These are phyloP conservation scores for Xylaria sp. DNA, from an alignment of 2,329 filamentous ascomycete species.

Conservation along the genomic window DNA sequence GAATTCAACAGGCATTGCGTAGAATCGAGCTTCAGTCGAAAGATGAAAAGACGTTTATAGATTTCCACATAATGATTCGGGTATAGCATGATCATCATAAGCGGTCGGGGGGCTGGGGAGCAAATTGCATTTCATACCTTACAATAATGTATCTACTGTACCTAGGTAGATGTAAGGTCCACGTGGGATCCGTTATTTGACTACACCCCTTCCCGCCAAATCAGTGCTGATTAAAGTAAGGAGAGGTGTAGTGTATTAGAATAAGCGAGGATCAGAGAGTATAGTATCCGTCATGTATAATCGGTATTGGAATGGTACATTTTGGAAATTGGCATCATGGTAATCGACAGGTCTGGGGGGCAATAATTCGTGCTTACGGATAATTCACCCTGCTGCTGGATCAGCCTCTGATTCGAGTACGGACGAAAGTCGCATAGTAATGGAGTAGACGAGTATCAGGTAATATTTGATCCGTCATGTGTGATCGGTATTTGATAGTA, in stretches of 20 bases:
- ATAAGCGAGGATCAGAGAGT: not conserved
- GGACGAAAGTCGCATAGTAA: no score
- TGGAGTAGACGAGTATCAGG: not conserved
- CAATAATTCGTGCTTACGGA: no score
- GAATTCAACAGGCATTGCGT: conserved; percentile 25
- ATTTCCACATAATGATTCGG: conserved; percentile 72
- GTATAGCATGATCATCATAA: conserved; percentile 82
- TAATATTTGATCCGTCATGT: conserved; percentile 45
- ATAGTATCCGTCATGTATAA: conserved; percentile 45
- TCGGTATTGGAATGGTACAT: conserved; percentile 55
- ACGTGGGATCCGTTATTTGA: not conserved
- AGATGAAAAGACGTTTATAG: conserved; percentile 78
- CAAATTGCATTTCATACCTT: conserved; percentile 34
- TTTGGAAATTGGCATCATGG: conserved; percentile 48
- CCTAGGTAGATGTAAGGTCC: not conserved
- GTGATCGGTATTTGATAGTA: conserved; percentile 55
- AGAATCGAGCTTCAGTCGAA: conserved; percentile 69
- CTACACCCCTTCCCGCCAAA: not conserved
- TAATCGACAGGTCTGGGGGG: no score
- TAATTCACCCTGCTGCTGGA: no score
- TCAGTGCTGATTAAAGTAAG: not conserved
- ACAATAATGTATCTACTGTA: not conserved
- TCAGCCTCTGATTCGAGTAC: not conserved
- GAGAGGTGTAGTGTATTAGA: not conserved
- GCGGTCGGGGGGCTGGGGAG: conserved; percentile 35